Evolutionary conservation across 805 yeast species (phyloP), one percentile per base, ranked within the genome.

Genomic region (Wickerhamomyces alni): DNA sequence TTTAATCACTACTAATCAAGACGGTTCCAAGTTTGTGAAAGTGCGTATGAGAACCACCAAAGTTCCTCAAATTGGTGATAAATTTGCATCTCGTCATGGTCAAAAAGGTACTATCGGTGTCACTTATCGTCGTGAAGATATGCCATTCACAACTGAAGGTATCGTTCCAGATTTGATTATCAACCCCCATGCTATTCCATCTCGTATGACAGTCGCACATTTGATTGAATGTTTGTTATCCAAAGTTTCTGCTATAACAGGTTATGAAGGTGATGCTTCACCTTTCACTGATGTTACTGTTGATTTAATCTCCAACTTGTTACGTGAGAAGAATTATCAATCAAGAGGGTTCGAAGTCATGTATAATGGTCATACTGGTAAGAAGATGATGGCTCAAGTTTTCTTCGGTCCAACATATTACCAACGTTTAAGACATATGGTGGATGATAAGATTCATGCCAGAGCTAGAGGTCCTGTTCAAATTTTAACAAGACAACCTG

Each of bases 61-160:
- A 67, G 75, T 91, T 35, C 99, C 99, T 11, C 99, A 93, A 67
- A 91, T 93, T 66, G 99, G 99, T 66, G 99, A 93, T 67, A 93
- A 93, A 67, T 93, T 93, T 67, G 98, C 99, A 7, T 91, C 98
- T 31, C 86, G 99, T 70, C 99, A 93, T 74, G 99, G 99, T 63
- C 99, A 93, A 68, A 93, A 93, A 71, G 99, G 99, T 82, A 93
- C 99, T 17, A 89, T 93, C 65, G 99, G 99, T 81, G 93, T 93
- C 47, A 93, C 99, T 0, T 93, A 91, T 62, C 79, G 97, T 62
- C 93, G 91, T 62, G 99, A 93, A 65, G 99, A 93, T 62, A 91
- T 93, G 98, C 99, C 99, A 22, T 93, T 93, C 63, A 82, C 95
- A 8, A 74, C 87, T 3, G 94, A 91, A 63, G 99, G 99, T 63